phyloP scores from a whole-genome alignment of 345 rosid genomes.

The Dimocarpus longan region DNA sequence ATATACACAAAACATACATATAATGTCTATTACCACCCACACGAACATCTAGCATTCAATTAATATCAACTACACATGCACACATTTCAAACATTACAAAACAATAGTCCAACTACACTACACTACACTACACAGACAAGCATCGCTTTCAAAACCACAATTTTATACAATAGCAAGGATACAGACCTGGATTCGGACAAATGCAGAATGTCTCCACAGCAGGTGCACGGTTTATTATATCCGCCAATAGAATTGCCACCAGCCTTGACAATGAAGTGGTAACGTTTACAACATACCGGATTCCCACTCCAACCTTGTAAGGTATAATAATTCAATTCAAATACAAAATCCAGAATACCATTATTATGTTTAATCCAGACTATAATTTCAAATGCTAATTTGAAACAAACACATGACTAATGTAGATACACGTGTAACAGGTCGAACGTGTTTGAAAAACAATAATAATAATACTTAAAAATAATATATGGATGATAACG shows the following conservation, averaged over 20 bases:
- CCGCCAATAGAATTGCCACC: constrained; percentile 62
- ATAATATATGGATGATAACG: not conserved
- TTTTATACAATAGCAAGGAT: not conserved
- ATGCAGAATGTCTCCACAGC: constrained; percentile 57
- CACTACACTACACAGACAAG: not conserved
- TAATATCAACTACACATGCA: not conserved
- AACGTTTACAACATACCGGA: constrained; percentile 65
- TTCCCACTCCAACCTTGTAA: constrained; percentile 68
- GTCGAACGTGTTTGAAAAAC: too few relatives aligned
- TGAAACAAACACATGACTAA: too few relatives aligned
- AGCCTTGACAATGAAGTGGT: constrained; percentile 69
- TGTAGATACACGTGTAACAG: too few relatives aligned
- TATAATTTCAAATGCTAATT: too few relatives aligned
- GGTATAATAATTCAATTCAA: not conserved
- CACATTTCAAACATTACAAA: not conserved
- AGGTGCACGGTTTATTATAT: constrained; percentile 51
- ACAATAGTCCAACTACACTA: not conserved
- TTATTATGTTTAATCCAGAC: too few relatives aligned
- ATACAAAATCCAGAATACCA: not conserved
- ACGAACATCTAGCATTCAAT: not conserved
- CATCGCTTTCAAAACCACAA: not conserved
- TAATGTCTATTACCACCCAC: not conserved
- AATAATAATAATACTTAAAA: too few relatives aligned
- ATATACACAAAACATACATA: not conserved
- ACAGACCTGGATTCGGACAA: constrained; percentile 56